A percentile compares a stretch with the other conserved stretches of the same genome.
Conservation (phyloP, 2,329 filamentous ascomycete species). For the Myriangium duriaei region DNA sequence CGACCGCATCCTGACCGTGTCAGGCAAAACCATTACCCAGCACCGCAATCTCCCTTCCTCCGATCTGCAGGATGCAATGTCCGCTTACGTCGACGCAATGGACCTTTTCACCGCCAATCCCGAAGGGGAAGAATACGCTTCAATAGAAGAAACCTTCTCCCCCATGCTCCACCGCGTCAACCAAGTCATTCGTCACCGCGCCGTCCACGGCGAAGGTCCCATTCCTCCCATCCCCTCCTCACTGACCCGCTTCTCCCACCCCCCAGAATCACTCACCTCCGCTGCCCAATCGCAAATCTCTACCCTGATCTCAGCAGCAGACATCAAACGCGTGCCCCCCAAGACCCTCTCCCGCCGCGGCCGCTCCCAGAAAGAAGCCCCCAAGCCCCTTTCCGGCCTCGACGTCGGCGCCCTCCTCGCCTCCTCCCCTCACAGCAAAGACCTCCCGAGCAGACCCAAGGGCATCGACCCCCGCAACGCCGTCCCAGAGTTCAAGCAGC, state of each 20-base stretch:
- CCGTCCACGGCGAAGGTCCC: constrained; percentile 56
- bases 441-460: constrained; percentile 42
- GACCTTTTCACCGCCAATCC: constrained; percentile 60
- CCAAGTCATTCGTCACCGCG: constrained; percentile 71
- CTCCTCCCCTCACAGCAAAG: constrained; percentile 10
- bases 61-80: constrained; percentile 69
- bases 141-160: constrained; percentile 71
- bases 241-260: constrained; percentile 59
- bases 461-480: constrained; percentile 7
- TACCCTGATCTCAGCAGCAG: constrained; percentile 53
- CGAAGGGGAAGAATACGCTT: constrained; percentile 64
- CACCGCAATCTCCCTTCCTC: constrained; percentile 73
- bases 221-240: constrained; percentile 50
- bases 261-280: constrained; percentile 53
- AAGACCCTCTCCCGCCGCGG: constrained; percentile 43
- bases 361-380: constrained; percentile 51
- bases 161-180: constrained; percentile 81
- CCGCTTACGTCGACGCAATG: constrained; percentile 85
- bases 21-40: constrained; percentile 63
- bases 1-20: constrained; percentile 77
- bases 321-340: constrained; percentile 58
- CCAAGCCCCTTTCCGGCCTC: constrained; percentile 80
- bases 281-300: constrained; percentile 47
- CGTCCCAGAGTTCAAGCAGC: constrained; percentile 19
- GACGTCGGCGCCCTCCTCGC: constrained; percentile 74